These are phyloP conservation scores for Ophiosphaerella narmari DNA, from an alignment of 2,329 filamentous ascomycete genomes.

Conservation along the genomic window DNA sequence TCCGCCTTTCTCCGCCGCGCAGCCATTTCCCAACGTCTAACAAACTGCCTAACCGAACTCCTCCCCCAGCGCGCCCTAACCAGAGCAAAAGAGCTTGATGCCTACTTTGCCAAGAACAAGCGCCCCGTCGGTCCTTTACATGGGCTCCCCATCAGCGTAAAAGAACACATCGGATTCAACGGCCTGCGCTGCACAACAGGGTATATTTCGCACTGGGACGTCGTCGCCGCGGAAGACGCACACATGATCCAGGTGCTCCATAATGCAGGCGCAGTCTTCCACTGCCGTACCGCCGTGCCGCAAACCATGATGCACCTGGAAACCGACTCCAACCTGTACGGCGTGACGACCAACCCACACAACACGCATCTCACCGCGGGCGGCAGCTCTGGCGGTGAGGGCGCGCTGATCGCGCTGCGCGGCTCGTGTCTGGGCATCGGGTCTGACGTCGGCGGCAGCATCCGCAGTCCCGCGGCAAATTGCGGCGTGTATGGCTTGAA, in stretches of 20 bases:
- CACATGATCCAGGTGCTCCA: conserved; percentile 54
- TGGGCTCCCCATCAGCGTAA: conserved; percentile 57
- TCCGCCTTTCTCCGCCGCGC: conserved; percentile 31
- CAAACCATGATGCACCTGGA: conserved; percentile 61
- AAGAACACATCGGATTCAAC: conserved; percentile 59
- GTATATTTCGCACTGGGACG: conserved; percentile 56
- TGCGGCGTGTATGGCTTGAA: conserved; percentile 41
- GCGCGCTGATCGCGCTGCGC: conserved; percentile 57
- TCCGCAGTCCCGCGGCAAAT: conserved; percentile 35
- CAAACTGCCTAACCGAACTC: conserved; percentile 32
- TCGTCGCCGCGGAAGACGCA: conserved; percentile 51
- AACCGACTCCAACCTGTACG: conserved; percentile 57
- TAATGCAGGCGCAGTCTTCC: conserved; percentile 58
- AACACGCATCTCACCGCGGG: conserved; percentile 58
- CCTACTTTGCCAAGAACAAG: conserved; percentile 41
- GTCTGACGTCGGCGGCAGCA: conserved; percentile 20
- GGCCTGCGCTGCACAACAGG: conserved; percentile 56
- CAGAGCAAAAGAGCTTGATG: conserved; percentile 49
- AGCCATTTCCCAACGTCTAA: conserved; percentile 32
- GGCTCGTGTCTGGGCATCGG: conserved; percentile 60
- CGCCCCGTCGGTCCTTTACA: conserved; percentile 53
- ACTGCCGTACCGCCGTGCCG: conserved; percentile 59
- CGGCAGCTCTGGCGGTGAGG: conserved; percentile 62
- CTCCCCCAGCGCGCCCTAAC: conserved; percentile 45
- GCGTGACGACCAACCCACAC: conserved; percentile 59